phyloP scores from a whole-genome alignment of 2,329 filamentous ascomycete genomes.

The Myriosclerotinia curreyana region DNA sequence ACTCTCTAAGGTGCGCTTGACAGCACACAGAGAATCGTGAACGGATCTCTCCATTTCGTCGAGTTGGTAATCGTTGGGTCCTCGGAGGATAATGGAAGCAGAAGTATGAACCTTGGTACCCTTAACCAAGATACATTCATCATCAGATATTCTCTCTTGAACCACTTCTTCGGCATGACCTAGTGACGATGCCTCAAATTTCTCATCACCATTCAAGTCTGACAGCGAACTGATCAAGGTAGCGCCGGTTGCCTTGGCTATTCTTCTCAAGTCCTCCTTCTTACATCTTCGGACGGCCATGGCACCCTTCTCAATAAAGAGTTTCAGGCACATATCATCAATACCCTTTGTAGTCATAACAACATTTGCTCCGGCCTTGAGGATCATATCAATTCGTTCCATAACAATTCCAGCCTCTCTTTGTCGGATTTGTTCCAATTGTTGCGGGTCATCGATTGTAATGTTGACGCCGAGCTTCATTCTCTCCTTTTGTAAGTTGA shows the following conservation, averaged over 20 bases:
- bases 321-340: conserved; percentile 90
- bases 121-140: conserved; percentile 96
- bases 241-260: conserved; percentile 92
- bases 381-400: conserved; percentile 93
- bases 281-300: conserved; percentile 97
- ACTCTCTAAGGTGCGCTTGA: conserved; percentile 95
- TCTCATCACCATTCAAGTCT: conserved; percentile 95
- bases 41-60: conserved; percentile 99
- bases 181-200: conserved; percentile 85
- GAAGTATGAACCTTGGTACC: conserved; percentile 93
- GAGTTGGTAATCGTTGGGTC: conserved; percentile 91
- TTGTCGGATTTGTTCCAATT: conserved; percentile 94
- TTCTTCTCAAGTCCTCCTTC: conserved; percentile 95
- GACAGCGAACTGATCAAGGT: conserved; percentile 91
- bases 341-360: conserved; percentile 97
- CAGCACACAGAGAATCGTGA: conserved; percentile 92
- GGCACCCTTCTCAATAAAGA: conserved; percentile 88
- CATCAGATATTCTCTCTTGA: conserved; percentile 98
- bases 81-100: conserved; percentile 92
- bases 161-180: conserved; percentile 92
- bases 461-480: conserved; percentile 99
- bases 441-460: conserved; percentile 93
- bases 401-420: conserved; percentile 90
- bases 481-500: conserved; percentile 97
- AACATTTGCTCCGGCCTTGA: conserved; percentile 96